Evolutionary conservation across 2,329 filamentous ascomycete species (phyloP).

Genomic region (Seiridium unicorne): DNA sequence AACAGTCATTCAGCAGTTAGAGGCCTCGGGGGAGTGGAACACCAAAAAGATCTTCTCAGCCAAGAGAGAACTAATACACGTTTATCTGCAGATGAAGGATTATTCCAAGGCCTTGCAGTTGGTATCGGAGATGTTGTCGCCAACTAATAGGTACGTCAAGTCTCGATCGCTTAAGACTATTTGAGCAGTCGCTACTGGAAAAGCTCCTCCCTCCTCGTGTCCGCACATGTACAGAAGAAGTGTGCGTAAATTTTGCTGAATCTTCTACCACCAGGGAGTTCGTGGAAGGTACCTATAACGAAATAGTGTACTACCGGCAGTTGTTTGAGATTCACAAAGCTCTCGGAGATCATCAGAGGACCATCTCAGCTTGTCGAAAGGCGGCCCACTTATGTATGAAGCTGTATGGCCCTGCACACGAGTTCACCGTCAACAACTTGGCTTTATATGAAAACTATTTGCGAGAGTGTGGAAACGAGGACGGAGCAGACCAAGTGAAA

Average conservation of each 20-base stretch:
- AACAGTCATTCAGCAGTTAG: background rate
- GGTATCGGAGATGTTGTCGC: background rate
- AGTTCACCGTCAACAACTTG: background rate
- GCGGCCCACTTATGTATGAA: background rate
- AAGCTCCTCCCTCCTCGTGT: background rate
- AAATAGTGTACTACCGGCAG: background rate
- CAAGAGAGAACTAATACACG: background rate
- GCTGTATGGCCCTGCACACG: background rate
- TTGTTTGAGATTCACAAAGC: background rate
- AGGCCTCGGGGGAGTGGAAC: background rate
- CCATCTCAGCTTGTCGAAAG: background rate
- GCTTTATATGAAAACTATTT: background rate
- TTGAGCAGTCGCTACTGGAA: background rate
- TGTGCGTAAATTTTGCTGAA: background rate
- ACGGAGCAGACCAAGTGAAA: background rate
- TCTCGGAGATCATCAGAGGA: background rate
- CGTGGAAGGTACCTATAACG: background rate
- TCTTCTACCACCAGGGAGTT: background rate
- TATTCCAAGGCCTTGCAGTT: background rate
- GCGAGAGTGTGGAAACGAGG: background rate
- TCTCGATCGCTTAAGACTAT: background rate
- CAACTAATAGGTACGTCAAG: background rate
- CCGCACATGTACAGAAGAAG: background rate
- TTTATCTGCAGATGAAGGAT: background rate
- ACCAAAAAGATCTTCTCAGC: background rate